These are phyloP conservation scores for Striga hermonthica DNA, from an alignment of 305 asterid genomes.

Conservation along the genomic window DNA sequence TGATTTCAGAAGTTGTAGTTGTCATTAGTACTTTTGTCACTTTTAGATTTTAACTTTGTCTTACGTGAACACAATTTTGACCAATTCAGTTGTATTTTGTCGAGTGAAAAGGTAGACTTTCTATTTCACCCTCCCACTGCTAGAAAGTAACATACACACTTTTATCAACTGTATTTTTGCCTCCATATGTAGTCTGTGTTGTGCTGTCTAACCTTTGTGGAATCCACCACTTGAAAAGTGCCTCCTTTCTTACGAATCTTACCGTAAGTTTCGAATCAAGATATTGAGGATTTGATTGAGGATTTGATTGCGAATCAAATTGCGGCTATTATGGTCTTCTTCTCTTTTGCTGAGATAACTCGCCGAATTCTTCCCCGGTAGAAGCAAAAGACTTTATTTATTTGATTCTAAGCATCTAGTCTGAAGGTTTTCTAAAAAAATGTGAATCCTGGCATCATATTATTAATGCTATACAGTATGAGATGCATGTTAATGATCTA, in stretches of 20 bases:
- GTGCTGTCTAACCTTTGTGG: conserved; percentile 1
- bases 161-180: conserved; percentile 1
- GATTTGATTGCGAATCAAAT: too few relatives aligned
- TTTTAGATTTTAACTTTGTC: background rate
- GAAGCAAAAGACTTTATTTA: too few relatives aligned
- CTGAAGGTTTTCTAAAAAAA: too few relatives aligned
- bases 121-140: conserved; percentile 2
- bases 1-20: conserved; percentile 10
- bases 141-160: background rate
- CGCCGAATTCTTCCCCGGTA: too few relatives aligned
- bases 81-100: background rate
- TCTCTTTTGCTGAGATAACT: too few relatives aligned
- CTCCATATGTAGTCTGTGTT: conserved; percentile 9
- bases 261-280: too few relatives aligned
- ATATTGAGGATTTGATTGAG: too few relatives aligned
- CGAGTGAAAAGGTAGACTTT: background rate
- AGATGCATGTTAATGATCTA: background rate
- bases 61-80: conserved; percentile 2
- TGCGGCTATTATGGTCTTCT: too few relatives aligned
- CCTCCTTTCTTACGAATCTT: conserved; percentile 8
- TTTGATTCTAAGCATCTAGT: too few relatives aligned
- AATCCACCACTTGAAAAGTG: conserved; percentile 8
- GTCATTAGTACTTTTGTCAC: conserved; percentile 9
- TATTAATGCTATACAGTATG: background rate
- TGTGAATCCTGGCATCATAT: conserved; percentile 1